Base-by-base conservation (phyloP, 1,139 yeast genomes). In the Spencermartinsiella ligniputridi region DNA sequence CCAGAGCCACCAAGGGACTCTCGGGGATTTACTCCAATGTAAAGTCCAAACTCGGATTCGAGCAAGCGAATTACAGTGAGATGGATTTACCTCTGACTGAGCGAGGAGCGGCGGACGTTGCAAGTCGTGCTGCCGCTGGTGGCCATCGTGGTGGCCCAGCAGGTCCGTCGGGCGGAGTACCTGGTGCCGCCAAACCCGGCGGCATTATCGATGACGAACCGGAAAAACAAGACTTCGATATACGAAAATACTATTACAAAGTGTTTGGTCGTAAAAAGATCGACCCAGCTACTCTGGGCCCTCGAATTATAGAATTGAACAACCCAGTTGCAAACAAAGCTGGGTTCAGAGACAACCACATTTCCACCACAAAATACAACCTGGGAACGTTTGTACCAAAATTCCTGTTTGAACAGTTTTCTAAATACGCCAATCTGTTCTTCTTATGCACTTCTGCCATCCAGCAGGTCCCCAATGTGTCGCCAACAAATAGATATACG, bases 291-390 rank as follows among this genome's bases (percentile, higher is more conserved):
- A 55, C 66, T 3, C 56, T 61, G 21, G 76, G 76, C 1, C 96
- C 96, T 21, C 75, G 97, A 53, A 71, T 78, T 22, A 81, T 92
- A 25, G 72, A 76, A 54, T 63, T 92, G 38, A 84, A 88, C 70
- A 79, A 85, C 57, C 54, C 62, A 1, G 61, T 66, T 2, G 88
- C 88, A 54, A 52, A 68, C 3, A 66, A 75, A 2, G 74, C 72
- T 47, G 76, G 82, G 2, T 92, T 77, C 67, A 74, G 75, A 52
- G 92, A 84, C 51, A 94, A 94, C 62, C 90, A 90, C 62, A 83
- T 94, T 53, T 85, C 96, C 37, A 94, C 99, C 3, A 90, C 98
- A n/a, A 94, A 94, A 65, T 94, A 94, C 70, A 94, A 92, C 63
- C 67, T 81, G 49, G 96, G 95, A 24, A 94, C 98, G 0, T 94